Percentiles rank a stretch among this genome's conserved stretches.
Evolutionary conservation across 1,284 basidiomycete genomes (phyloP).

Genomic region (Apiotrichum siamense): DNA sequence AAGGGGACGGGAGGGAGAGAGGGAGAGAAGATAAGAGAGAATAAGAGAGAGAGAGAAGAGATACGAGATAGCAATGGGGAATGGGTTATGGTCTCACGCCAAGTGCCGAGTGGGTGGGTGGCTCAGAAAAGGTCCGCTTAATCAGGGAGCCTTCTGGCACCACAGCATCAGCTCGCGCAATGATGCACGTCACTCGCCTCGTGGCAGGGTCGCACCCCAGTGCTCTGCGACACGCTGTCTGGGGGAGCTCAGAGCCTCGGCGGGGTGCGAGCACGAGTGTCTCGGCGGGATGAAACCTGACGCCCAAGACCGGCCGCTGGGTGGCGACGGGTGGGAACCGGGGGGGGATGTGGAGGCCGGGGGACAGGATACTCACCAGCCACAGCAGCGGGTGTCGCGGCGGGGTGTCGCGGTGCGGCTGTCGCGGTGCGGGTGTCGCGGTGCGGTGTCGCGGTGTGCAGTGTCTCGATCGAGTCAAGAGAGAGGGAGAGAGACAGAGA

Average conservation of each 20-base stretch:
- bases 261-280: too few relatives aligned
- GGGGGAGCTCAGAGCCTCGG: too few relatives aligned
- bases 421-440: too few relatives aligned
- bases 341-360: not conserved
- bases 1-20: not conserved
- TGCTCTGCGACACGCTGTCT: too few relatives aligned
- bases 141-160: not conserved
- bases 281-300: too few relatives aligned
- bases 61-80: not conserved
- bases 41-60: not conserved
- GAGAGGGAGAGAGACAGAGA: too few relatives aligned
- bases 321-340: too few relatives aligned
- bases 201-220: too few relatives aligned
- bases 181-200: too few relatives aligned
- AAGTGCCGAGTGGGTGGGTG: not conserved
- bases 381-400: not conserved
- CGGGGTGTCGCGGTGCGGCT: not conserved
- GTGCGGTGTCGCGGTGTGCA: too few relatives aligned
- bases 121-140: not conserved
- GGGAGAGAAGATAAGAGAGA: not conserved
- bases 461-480: too few relatives aligned
- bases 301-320: too few relatives aligned
- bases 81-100: not conserved
- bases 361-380: not conserved
- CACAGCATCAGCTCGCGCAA: not conserved